Evolutionary conservation across 805 yeast genomes (phyloP), one percentile per base, ranked within the genome.

Genomic region (Ogataea ganodermae): DNA sequence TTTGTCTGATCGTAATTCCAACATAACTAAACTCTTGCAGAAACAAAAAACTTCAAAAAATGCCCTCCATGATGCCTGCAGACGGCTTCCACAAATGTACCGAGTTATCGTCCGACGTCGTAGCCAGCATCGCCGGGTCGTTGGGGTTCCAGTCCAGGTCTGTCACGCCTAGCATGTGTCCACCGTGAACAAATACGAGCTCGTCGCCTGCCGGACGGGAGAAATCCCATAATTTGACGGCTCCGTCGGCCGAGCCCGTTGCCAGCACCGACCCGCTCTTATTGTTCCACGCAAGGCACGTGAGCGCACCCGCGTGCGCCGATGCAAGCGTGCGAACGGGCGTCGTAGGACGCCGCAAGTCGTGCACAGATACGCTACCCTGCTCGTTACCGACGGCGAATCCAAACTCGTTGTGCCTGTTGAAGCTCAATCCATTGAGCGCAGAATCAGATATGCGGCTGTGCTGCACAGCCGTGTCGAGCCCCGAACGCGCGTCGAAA

Each of bases 121-220:
- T 82, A 3, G 89, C 83, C 30, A 89, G 53, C 76, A 84, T 73
- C 79, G 84, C 79, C 3, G 81, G 79, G 47, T 80, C 86, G 49
- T 81, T 81, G 0, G 81, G 78, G 47, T 87, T 86, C 97, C 97
- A 91, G 27, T 81, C 76, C 23, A 89, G 67, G 57, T 90, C 97
- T 54, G 85, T 86, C 2, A 91, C 88, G 3, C 92, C 90, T n/a
- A 85, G 71, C 78, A 84, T 76, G 64, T 91, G 98, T 0, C 97
- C 97, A 3, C 83, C 84, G 66, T 91, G 98, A 3, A 75, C 73
- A 60, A 91, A 90, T 6, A 80, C 37, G 44, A 76, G 59, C 20
- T 49, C 55, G 13, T 51, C 44, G 2, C 46, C 56, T 1, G 55
- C 55, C 3, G 53, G 48, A 17, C 57, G 51, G 4, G 73, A 52